Percentiles rank a stretch among this genome's conserved stretches.
phyloP scores from a whole-genome alignment of 2,329 filamentous ascomycete genomes.

The Byssochlamys sp. region DNA sequence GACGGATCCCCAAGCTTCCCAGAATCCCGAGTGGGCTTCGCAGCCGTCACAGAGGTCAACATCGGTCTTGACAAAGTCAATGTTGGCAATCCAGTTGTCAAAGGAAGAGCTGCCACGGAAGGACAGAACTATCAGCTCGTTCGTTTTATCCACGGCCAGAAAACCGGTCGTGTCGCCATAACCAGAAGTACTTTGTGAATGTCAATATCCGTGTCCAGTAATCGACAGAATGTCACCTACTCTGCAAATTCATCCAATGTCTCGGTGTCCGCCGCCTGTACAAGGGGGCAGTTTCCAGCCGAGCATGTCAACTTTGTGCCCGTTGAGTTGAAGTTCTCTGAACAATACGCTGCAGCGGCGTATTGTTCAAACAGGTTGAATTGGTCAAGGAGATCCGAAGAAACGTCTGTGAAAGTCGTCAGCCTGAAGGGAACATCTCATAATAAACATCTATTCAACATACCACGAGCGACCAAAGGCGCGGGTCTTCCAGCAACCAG shows the following conservation, averaged over 20 bases:
- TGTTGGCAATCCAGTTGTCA: conserved; percentile 20
- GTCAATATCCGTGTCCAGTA: neutral
- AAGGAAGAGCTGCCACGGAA: conserved; percentile 26
- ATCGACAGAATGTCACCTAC: conserved; percentile 19
- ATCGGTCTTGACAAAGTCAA: conserved; percentile 15
- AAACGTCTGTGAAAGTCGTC: conserved; percentile 24
- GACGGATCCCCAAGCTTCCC: conserved; percentile 30
- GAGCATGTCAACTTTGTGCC: conserved; percentile 37
- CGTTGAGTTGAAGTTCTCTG: conserved; percentile 37
- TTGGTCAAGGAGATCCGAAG: conserved; percentile 29
- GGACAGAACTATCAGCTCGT: conserved; percentile 24
- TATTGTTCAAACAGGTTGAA: conserved; percentile 44
- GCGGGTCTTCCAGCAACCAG: conserved; percentile 14
- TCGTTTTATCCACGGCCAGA: conserved; percentile 38
- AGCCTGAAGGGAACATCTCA: neutral
- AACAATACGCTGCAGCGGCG: conserved; percentile 45
- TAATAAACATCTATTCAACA: neutral
- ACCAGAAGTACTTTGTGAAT: conserved; percentile 1
- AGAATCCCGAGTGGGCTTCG: conserved; percentile 36
- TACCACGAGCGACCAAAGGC: conserved; percentile 16
- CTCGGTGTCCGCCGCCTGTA: conserved; percentile 38
- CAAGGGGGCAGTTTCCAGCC: conserved; percentile 38
- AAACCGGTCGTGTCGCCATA: conserved; percentile 37
- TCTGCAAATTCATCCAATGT: conserved; percentile 42
- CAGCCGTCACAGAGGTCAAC: conserved; percentile 35